A percentile compares a stretch with the other conserved stretches of the same genome.
These are phyloP conservation scores for Pseudogymnoascus destructans DNA, from an alignment of 2,329 filamentous ascomycete genomes.

Conservation along the genomic window DNA sequence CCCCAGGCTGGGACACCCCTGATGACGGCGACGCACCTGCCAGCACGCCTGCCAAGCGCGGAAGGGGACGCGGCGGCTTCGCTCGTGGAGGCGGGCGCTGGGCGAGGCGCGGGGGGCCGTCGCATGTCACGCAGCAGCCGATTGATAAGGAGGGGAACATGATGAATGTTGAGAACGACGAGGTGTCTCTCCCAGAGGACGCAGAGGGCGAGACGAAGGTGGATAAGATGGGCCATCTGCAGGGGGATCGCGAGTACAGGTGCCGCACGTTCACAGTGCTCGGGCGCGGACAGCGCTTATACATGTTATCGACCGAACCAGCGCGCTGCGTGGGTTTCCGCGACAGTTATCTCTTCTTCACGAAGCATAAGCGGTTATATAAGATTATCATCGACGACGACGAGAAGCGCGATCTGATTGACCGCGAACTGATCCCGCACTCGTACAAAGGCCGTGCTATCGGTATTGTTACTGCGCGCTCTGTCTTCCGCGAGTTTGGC, in stretches of 20 bases:
- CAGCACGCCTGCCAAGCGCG: constrained; percentile 38
- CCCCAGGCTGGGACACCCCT: constrained; percentile 59
- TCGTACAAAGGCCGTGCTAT: constrained; percentile 98
- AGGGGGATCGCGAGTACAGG: constrained; percentile 78
- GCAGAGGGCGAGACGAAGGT: constrained; percentile 85
- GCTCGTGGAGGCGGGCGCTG: constrained; percentile 49
- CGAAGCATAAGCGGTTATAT: constrained; percentile 89
- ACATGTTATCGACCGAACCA: constrained; percentile 98
- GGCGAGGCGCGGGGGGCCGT: constrained; percentile 51
- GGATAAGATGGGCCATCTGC: constrained; percentile 72
- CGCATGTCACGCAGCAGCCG: constrained; percentile 68
- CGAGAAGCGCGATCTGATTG: constrained; percentile 95
- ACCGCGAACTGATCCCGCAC: constrained; percentile 88
- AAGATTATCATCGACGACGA: constrained; percentile 97
- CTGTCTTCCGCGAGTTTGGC: constrained; percentile 93
- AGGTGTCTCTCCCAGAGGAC: constrained; percentile 79
- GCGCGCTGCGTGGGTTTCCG: constrained; percentile 93
- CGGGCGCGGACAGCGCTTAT: constrained; percentile 70
- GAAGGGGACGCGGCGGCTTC: constrained; percentile 49
- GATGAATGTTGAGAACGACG: constrained; percentile 81
- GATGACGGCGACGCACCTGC: constrained; percentile 39
- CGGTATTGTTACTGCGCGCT: constrained; percentile 89
- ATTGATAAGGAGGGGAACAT: constrained; percentile 91
- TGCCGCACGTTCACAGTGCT: constrained; percentile 89
- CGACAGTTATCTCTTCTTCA: constrained; percentile 98